Base-by-base conservation (phyloP, 306 rosid genomes). In the Vigna radiata region DNA sequence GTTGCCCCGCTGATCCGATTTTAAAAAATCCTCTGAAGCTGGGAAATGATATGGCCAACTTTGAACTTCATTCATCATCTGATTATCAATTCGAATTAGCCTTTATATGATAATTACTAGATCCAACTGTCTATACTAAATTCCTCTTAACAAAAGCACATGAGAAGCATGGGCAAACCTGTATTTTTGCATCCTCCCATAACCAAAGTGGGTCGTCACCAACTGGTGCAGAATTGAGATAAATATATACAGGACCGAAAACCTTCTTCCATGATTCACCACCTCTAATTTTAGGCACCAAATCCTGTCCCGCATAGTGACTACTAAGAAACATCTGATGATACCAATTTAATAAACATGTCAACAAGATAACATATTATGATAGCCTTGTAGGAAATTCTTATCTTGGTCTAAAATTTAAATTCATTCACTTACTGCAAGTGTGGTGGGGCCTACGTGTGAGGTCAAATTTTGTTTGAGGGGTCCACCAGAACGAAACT, bases 261-360 rank as follows among this genome's bases (percentile, higher is more conserved):
- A 94, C 95, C 82, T 94, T 94, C 87, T 94, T 94, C 98, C 98
- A 94, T 6, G 93, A 68, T 87, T 91, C 95, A 68, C 90, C 86
- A 14, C 83, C 56, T 81, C 79, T 84, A 61, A 91, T 67, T 62
- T 81, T 82, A 50, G 92, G 54, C 23, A 83, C 81, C 86, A 94
- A 77, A 76, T 90, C 97, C 83, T 65, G 91, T 79, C 98, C 98
- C 2, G 95, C 85, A 71, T 94, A 94, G 70, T 94, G 98, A 52
- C 88, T 77, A 81, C 98, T 94, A 69, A 89, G 95, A 86, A 94
- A 94, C 72, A 91, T 89, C 98, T 94, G 77, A 69, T 8, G 27
- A 85, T 27, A 39, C 81, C 77, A 82, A 54, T 43, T 50, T 49
- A 78, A 72, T n/a, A 8, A 73, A 33, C 73, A 73, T 53, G 68